phyloP scores from a whole-genome alignment of 2,329 filamentous ascomycete species.

The Karstenula rhodostoma region DNA sequence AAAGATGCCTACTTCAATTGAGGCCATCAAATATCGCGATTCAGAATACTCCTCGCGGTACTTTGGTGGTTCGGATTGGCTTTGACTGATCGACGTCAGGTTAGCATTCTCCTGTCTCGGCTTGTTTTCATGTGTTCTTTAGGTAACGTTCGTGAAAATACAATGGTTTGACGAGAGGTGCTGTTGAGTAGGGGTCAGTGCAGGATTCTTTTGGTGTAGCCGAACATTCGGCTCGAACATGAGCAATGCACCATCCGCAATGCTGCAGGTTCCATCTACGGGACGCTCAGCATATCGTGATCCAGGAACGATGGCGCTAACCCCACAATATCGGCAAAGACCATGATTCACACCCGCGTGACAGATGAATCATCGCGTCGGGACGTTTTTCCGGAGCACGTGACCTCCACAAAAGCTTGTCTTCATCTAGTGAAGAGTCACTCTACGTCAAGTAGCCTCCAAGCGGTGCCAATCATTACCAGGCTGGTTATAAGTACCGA shows the following conservation, averaged over 20 bases:
- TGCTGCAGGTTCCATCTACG: not conserved
- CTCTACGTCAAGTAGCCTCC: not conserved
- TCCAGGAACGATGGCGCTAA: not conserved
- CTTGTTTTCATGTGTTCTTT: too few relatives aligned
- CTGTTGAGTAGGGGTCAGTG: not conserved
- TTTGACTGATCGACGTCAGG: too few relatives aligned
- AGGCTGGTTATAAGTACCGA: not conserved
- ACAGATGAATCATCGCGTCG: slow-evolving; percentile 5
- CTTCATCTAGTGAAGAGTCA: not conserved
- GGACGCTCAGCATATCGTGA: not conserved
- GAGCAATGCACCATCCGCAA: not conserved
- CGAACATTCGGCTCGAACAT: not conserved
- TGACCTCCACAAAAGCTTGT: not conserved
- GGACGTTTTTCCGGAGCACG: not conserved
- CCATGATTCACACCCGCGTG: not conserved
- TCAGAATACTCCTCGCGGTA: not conserved
- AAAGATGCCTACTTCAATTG: slow-evolving; percentile 6
- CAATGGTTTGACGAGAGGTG: too few relatives aligned
- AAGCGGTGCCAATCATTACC: not conserved
- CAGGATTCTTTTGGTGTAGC: not conserved
- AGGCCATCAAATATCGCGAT: not conserved
- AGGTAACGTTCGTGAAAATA: too few relatives aligned
- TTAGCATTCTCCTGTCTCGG: too few relatives aligned
- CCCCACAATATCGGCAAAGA: not conserved
- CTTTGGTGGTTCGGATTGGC: not conserved